A percentile compares a stretch with the other conserved stretches of the same genome.
Evolutionary conservation across 2,329 filamentous ascomycete species (phyloP).

Genomic region (Fusarium nygamai): DNA sequence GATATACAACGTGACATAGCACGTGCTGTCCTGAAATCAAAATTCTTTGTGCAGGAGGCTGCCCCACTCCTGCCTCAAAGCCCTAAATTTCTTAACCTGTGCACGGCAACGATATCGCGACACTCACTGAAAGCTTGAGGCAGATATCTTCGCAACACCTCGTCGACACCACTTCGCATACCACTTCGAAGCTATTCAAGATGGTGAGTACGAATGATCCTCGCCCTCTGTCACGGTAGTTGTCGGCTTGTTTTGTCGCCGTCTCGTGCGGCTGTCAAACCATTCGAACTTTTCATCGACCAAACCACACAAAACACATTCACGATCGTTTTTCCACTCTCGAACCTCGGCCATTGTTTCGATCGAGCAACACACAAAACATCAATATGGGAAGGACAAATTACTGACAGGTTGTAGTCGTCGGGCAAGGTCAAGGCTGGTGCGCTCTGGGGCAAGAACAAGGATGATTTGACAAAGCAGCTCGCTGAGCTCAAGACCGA

Average conservation of each 20-base stretch:
- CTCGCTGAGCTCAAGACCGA: constrained; percentile 95
- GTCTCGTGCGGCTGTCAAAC: constrained; percentile 19
- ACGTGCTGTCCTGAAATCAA: constrained; percentile 47
- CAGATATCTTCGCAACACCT: constrained; percentile 48
- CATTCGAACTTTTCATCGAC: constrained; percentile 34
- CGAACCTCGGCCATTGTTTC: constrained; percentile 24
- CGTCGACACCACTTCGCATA: constrained; percentile 54
- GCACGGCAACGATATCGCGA: constrained; percentile 52
- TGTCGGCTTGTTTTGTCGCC: constrained; percentile 28
- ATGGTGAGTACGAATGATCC: constrained; percentile 56
- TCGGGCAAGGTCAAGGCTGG: constrained; percentile 86
- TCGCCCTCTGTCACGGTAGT: constrained; percentile 24
- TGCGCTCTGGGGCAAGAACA: constrained; percentile 99
- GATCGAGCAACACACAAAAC: constrained; percentile 19
- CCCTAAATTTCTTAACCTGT: constrained; percentile 50
- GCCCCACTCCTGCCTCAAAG: constrained; percentile 45
- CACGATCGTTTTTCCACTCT: constrained; percentile 32
- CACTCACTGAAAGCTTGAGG: constrained; percentile 49
- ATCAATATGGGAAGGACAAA: constrained; percentile 31
- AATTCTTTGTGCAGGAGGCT: constrained; percentile 28
- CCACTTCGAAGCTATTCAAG: constrained; percentile 56
- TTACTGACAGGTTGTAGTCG: constrained; percentile 53
- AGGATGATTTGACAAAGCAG: constrained; percentile 97
- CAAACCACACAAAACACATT: constrained; percentile 17
- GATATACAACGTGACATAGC: constrained; percentile 31